phyloP scores from a whole-genome alignment of 1,139 yeast species.

The Candida sp. region DNA sequence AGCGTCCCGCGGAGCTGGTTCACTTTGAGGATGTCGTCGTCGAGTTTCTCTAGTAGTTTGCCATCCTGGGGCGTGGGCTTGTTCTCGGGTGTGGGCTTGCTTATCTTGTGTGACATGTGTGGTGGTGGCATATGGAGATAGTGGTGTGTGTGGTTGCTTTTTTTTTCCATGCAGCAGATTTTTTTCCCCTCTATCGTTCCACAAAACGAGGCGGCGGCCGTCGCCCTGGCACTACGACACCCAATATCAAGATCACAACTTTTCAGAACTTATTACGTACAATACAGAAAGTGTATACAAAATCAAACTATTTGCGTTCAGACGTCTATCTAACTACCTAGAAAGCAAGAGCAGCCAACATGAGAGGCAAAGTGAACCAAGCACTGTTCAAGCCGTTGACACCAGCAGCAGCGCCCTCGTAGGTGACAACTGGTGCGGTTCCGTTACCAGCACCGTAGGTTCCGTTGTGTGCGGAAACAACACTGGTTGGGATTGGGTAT shows the following conservation, averaged over 20 bases:
- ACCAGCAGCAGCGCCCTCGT: slow-evolving; percentile 15
- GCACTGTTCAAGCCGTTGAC: slow-evolving; percentile 7
- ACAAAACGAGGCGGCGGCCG: neutral
- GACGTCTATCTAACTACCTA: slow-evolving; percentile 2
- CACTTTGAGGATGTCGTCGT: slow-evolving; percentile 37
- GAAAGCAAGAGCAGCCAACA: slow-evolving; percentile 13
- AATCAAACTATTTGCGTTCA: neutral
- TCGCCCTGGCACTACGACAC: too few relatives aligned
- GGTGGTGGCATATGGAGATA: neutral
- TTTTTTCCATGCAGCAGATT: neutral
- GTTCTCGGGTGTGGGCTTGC: neutral
- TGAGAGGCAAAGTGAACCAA: slow-evolving; percentile 15
- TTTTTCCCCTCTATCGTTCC: neutral
- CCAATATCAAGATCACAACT: too few relatives aligned
- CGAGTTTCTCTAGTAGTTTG: slow-evolving; percentile 36
- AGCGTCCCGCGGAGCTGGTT: slow-evolving; percentile 21
- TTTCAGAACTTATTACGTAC: too few relatives aligned
- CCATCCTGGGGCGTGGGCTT: slow-evolving; percentile 5
- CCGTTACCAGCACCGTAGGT: slow-evolving; percentile 3
- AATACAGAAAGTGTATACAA: too few relatives aligned
- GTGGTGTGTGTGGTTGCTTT: neutral
- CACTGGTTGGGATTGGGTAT: slow-evolving; percentile 9
- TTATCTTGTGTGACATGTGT: slow-evolving; percentile 1
- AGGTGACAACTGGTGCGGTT: slow-evolving; percentile 11
- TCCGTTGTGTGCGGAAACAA: slow-evolving; percentile 4